Conservation (phyloP, 2,329 filamentous ascomycete genomes). For the Trichoderma semiorbis region DNA sequence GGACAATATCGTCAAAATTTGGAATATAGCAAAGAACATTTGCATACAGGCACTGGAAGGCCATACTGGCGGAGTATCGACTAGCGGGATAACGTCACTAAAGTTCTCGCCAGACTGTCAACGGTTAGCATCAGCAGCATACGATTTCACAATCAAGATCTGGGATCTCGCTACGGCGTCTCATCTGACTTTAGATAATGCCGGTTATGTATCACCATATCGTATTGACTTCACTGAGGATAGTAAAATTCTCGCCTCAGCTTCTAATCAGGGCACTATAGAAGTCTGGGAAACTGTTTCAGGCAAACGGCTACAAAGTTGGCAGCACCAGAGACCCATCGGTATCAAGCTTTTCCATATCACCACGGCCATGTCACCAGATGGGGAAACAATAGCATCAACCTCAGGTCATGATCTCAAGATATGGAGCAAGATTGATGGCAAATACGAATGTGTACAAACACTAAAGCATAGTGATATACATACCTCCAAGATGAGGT, state of each 20-base stretch:
- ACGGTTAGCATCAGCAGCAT: background rate
- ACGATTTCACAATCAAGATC: background rate
- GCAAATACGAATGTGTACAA: background rate
- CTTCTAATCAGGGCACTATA: background rate
- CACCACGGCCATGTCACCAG: background rate
- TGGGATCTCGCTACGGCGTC: background rate
- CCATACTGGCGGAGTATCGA: background rate
- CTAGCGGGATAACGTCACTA: background rate
- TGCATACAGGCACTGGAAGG: background rate
- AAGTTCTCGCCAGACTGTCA: constrained; percentile 2
- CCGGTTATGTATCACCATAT: background rate
- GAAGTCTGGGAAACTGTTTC: background rate
- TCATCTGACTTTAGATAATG: background rate
- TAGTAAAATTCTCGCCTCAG: background rate
- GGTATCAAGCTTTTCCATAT: too few species aligned
- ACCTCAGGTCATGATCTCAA: accelerated
- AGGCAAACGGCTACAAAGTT: background rate
- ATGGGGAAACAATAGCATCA: background rate
- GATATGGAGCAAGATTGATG: background rate
- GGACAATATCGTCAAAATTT: background rate
- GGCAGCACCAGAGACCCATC: too few species aligned
- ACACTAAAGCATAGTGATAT: background rate
- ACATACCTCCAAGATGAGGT: background rate
- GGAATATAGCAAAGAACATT: background rate
- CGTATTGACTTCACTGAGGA: background rate